Conservation (phyloP, 306 rosid genomes). For the Chamaecrista fasciculata region DNA sequence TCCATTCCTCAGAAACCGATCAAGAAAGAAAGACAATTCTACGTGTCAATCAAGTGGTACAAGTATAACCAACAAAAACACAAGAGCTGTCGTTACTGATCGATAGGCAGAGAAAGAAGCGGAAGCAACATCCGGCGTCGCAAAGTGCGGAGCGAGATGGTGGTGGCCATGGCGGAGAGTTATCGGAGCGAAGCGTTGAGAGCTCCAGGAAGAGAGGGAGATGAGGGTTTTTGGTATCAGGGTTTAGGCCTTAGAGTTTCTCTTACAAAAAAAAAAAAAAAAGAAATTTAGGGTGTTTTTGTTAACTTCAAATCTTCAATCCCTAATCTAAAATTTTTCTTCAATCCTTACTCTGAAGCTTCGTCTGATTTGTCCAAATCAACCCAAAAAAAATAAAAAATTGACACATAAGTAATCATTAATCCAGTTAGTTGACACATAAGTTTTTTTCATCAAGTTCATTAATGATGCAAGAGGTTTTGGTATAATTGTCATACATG, state of each 20-base stretch:
- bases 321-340: no score
- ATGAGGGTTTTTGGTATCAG: background rate
- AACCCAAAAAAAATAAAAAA: no score
- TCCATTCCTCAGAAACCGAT: background rate
- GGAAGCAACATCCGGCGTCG: slow-evolving; percentile 55
- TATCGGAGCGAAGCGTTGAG: background rate
- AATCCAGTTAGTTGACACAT: no score
- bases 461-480: no score
- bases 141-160: slow-evolving; percentile 50
- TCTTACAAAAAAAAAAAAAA: no score
- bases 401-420: no score
- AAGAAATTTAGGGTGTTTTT: background rate
- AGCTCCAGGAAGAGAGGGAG: background rate
- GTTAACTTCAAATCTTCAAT: no score
- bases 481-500: no score
- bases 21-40: background rate
- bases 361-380: no score
- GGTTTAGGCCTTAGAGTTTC: slow-evolving; percentile 34
- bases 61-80: no score
- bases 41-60: background rate
- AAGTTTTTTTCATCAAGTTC: no score
- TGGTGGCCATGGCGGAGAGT: background rate
- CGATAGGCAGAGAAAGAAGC: slow-evolving; percentile 38
- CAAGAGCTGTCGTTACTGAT: slow-evolving; percentile 40
- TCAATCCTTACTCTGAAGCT: no score